Conservation (phyloP, 202 grass and related monocot genomes). For the Carex arenaria region DNA sequence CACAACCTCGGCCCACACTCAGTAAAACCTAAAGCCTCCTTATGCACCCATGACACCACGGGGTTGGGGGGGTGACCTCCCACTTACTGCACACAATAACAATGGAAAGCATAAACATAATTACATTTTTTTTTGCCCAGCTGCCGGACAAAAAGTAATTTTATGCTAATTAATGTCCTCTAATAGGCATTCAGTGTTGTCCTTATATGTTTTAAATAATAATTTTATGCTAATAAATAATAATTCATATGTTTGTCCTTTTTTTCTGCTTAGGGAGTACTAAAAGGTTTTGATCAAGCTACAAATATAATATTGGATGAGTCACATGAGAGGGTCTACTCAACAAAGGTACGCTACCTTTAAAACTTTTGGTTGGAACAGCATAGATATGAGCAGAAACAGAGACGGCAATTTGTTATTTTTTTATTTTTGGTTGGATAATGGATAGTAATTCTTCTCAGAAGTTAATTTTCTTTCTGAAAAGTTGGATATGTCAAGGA, state of each 20-base stretch:
- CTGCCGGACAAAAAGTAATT: too few species aligned
- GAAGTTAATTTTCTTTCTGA: not conserved
- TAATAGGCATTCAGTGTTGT: not conserved
- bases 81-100: not conserved
- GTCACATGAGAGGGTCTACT: conserved; percentile 95
- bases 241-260: not conserved
- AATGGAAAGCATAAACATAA: not conserved
- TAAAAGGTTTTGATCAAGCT: conserved; percentile 87
- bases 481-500: not conserved
- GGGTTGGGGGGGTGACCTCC: not conserved
- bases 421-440: not conserved
- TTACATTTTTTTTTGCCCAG: not conserved
- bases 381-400: not conserved
- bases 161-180: not conserved
- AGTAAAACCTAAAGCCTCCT: not conserved
- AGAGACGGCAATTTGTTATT: not conserved
- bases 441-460: not conserved
- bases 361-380: not conserved
- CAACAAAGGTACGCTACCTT: conserved; percentile 53
- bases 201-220: not conserved
- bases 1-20: not conserved
- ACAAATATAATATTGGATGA: conserved; percentile 98
- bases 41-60: not conserved
- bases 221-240: not conserved
- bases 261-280: conserved; percentile 40